These are phyloP conservation scores for Tripterygium wilfordii DNA, from an alignment of 177 flowering plant genomes.

Conservation along the genomic window DNA sequence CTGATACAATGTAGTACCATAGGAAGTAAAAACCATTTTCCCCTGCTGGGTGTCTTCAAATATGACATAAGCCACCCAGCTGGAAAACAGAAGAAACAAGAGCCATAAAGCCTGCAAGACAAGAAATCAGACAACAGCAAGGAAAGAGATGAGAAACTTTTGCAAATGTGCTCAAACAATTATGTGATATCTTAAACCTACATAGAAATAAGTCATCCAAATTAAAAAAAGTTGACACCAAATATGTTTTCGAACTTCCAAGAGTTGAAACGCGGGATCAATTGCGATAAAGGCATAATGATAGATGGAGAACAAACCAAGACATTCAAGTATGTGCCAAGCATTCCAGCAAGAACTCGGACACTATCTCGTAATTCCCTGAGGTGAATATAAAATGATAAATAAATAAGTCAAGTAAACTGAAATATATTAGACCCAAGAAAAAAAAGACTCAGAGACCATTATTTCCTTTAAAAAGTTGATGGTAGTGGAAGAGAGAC, in stretches of 20 bases:
- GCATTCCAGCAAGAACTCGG: slow-evolving; percentile 79
- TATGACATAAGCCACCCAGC: slow-evolving; percentile 95
- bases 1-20: slow-evolving; percentile 73
- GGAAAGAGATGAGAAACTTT: background rate
- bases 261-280: background rate
- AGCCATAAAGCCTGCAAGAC: slow-evolving; percentile 68
- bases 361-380: slow-evolving; percentile 69
- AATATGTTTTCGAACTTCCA: too few relatives aligned
- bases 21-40: slow-evolving; percentile 58
- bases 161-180: background rate
- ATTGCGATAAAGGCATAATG: background rate
- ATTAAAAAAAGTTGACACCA: too few relatives aligned
- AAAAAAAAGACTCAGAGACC: background rate
- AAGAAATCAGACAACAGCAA: slow-evolving; percentile 8
- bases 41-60: slow-evolving; percentile 93
- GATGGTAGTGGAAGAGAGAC: too few relatives aligned
- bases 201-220: too few relatives aligned
- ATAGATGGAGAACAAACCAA: slow-evolving; percentile 36
- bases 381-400: slow-evolving; percentile 5
- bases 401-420: background rate
- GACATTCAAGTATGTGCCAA: slow-evolving; percentile 72
- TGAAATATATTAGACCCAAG: background rate
- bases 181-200: too few relatives aligned
- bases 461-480: too few relatives aligned
- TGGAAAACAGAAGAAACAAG: slow-evolving; percentile 76